These are phyloP conservation scores for Periconia macrospinosa DNA, from an alignment of 2,329 filamentous ascomycete species.

Conservation along the genomic window DNA sequence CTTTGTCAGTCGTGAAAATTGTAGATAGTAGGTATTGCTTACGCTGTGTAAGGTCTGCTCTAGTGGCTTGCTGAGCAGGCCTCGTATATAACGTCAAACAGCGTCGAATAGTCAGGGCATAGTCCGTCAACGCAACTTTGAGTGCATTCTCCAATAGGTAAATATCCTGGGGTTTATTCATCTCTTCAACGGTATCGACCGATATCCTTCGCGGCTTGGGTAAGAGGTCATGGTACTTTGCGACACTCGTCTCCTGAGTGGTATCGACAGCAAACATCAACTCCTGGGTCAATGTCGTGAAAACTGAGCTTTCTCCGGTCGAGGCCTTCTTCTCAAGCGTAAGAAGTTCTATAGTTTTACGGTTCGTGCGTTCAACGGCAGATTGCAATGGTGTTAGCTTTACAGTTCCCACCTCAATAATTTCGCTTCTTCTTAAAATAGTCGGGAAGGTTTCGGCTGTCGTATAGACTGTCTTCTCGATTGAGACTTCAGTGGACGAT, in stretches of 20 bases:
- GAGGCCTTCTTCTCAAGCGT: constrained; percentile 72
- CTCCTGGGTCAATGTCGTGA: constrained; percentile 72
- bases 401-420: constrained; percentile 68
- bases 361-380: constrained; percentile 85
- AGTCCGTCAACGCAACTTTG: constrained; percentile 82
- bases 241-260: constrained; percentile 73
- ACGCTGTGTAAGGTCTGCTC: constrained; percentile 65
- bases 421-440: constrained; percentile 84
- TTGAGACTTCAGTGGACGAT: constrained; percentile 69
- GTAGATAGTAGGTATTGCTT: constrained; percentile 43
- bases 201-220: constrained; percentile 51
- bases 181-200: constrained; percentile 37
- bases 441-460: constrained; percentile 89
- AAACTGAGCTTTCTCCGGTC: constrained; percentile 71
- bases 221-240: constrained; percentile 74
- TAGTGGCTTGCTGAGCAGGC: constrained; percentile 63
- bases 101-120: constrained; percentile 83
- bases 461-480: constrained; percentile 82
- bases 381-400: constrained; percentile 76
- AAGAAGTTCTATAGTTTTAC: constrained; percentile 85
- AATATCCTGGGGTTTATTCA: constrained; percentile 48
- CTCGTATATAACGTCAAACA: constrained; percentile 72
- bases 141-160: constrained; percentile 74
- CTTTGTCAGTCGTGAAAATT: constrained; percentile 19
- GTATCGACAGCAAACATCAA: constrained; percentile 77